Conservation (phyloP, 495 filamentous ascomycete genomes). For the Podospora tetraspora region DNA sequence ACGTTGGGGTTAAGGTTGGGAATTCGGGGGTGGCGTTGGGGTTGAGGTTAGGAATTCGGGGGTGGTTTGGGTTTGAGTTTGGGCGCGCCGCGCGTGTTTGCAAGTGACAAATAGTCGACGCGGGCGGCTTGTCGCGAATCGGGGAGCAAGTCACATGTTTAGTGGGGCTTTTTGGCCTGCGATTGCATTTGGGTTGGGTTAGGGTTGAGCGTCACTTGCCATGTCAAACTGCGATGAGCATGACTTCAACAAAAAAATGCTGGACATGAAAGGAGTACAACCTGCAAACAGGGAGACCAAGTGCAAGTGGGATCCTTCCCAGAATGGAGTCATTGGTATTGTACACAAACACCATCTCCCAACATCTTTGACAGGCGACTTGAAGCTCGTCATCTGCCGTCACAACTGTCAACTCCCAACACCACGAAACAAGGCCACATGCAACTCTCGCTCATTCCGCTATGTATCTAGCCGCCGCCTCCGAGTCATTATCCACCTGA, state of each 20-base stretch:
- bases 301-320: too few species aligned
- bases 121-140: background rate
- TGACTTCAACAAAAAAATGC: background rate
- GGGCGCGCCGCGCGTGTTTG: background rate
- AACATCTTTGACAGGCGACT: background rate
- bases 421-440: background rate
- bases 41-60: background rate
- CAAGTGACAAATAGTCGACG: background rate
- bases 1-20: background rate
- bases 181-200: background rate
- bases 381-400: background rate
- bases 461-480: background rate
- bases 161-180: background rate
- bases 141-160: slow-evolving; percentile 12
- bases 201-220: background rate
- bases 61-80: background rate
- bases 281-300: background rate
- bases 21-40: background rate
- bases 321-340: background rate
- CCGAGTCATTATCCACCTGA: background rate
- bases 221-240: background rate
- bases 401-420: background rate
- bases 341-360: background rate
- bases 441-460: background rate
- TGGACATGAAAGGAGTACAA: background rate